Evolutionary conservation across 108 stramenopile genomes (phyloP), one percentile per base, ranked within the genome.

Genomic region (Nitzschia palea): DNA sequence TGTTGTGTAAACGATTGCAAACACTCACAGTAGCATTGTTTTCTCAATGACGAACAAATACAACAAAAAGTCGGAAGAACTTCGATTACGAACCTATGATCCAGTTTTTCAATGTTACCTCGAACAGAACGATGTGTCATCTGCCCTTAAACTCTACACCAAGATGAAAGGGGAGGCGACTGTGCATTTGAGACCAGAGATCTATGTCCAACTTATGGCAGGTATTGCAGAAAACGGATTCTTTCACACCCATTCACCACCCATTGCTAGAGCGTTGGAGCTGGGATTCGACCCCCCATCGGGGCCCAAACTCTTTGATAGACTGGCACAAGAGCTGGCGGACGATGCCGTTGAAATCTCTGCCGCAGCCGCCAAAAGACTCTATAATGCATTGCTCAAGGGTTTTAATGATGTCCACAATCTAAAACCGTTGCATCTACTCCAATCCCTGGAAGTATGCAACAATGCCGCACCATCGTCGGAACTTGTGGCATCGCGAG

Each of bases 11-110:
- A 40, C 14, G 8, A 40, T 40, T 14, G 8, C 37, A 40, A 40
- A 10, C 37, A 14, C 37, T 40, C 12, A 12, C 37, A 40, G 37
- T 40, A 12, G 37, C 37, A 10, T 40, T 6, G 12, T 10, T 2
- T 37, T n/a, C 2, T 4, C 20, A 23, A 14, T 18, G 22, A 43
- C 22, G 18, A 9, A 5, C 8, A 50, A n/a, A 23, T 5, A 6
- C 5, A 17, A 2, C 33, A 9, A 27, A 1, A 55, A 77, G 20
- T 70, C 76, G 8, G 82, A 77, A 36, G 65, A 73, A 9, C 57
- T 87, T 35, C 64, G 85, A 29, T 70, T 89, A 14, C 86, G 93
- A 45, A 86, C 88, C n/a, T 94, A 86, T 71, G 59, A 84, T 17
- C 93, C 93, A 15, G 71, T 91, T 17, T 77, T 89, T 62, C 73